Conservation (phyloP, 129 eudicot genomes). For the Pseudognaphalium luteoalbum region DNA sequence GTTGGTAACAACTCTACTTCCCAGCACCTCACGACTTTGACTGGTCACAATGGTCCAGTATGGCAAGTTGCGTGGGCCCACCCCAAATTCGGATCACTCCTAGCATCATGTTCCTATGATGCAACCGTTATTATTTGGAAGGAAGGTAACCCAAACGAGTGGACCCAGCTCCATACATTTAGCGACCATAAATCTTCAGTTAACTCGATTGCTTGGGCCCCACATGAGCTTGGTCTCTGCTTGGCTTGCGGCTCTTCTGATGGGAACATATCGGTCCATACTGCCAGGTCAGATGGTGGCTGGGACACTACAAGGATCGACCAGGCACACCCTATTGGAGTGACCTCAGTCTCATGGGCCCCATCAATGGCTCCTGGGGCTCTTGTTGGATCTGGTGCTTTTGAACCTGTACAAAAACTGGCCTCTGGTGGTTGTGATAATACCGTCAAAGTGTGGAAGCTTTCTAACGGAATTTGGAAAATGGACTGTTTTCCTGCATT, state of each 20-base stretch:
- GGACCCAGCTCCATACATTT: conserved; percentile 38
- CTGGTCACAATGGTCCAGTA: conserved; percentile 37
- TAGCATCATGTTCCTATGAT: conserved; percentile 41
- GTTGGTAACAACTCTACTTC: conserved; percentile 48
- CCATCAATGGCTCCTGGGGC: conserved; percentile 43
- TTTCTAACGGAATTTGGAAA: conserved; percentile 44
- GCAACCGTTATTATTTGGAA: conserved; percentile 40
- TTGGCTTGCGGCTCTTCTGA: conserved; percentile 41
- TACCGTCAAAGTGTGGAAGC: conserved; percentile 48
- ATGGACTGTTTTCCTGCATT: conserved; percentile 45
- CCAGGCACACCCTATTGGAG: conserved; percentile 43
- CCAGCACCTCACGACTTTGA: conserved; percentile 37
- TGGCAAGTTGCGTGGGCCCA: conserved; percentile 46
- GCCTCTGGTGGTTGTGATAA: conserved; percentile 71
- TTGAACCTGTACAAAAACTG: conserved; percentile 51
- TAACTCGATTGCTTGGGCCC: conserved; percentile 42
- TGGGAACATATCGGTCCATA: conserved; percentile 35
- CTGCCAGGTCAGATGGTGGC: conserved; percentile 43
- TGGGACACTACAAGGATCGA: conserved; percentile 42
- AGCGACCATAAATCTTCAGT: conserved; percentile 42
- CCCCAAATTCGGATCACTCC: conserved; percentile 41
- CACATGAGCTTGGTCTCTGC: conserved; percentile 41
- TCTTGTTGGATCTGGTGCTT: conserved; percentile 46
- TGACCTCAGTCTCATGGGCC: conserved; percentile 43
- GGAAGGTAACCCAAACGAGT: conserved; percentile 32